phyloP scores from a whole-genome alignment of 768 basidiomycete genomes.

The Lactarius sp. region DNA sequence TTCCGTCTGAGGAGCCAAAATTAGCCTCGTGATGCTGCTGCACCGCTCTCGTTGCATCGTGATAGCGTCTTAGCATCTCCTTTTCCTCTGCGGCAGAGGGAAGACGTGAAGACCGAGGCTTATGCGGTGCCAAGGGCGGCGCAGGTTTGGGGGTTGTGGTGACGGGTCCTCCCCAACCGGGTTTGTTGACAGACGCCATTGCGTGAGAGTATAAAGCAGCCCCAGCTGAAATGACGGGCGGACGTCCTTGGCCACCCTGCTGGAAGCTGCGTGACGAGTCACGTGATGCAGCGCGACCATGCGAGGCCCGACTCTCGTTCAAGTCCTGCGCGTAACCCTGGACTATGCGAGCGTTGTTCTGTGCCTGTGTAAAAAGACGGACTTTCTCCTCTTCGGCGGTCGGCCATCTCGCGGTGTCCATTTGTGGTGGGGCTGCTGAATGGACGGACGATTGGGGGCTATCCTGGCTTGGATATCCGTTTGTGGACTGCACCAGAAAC shows the following conservation, averaged over 20 bases:
- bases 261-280: slow-evolving; percentile 22
- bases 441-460: slow-evolving; percentile 28
- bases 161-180: slow-evolving; percentile 6
- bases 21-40: slow-evolving; percentile 23
- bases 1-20: slow-evolving; percentile 27
- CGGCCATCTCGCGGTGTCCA: slow-evolving; percentile 41
- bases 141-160: slow-evolving; percentile 17
- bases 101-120: slow-evolving; percentile 5
- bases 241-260: slow-evolving; percentile 21
- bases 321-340: slow-evolving; percentile 40
- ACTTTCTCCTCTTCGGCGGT: slow-evolving; percentile 76
- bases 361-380: slow-evolving; percentile 62
- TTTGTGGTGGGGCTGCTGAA: slow-evolving; percentile 11
- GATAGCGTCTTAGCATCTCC: slow-evolving; percentile 32
- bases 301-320: slow-evolving; percentile 28
- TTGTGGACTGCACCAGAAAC: background rate
- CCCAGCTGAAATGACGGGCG: slow-evolving; percentile 36
- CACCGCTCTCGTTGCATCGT: slow-evolving; percentile 32
- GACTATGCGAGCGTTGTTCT: slow-evolving; percentile 55
- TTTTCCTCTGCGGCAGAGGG: slow-evolving; percentile 29
- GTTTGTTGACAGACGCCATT: slow-evolving; percentile 37
- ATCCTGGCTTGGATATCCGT: slow-evolving; percentile 10
- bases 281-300: slow-evolving; percentile 17
- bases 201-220: slow-evolving; percentile 43
- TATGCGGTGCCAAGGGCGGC: slow-evolving; percentile 25